Conservation (phyloP, 371 early-diverging fungal genomes). For the Lichtheimia corymbifera region DNA sequence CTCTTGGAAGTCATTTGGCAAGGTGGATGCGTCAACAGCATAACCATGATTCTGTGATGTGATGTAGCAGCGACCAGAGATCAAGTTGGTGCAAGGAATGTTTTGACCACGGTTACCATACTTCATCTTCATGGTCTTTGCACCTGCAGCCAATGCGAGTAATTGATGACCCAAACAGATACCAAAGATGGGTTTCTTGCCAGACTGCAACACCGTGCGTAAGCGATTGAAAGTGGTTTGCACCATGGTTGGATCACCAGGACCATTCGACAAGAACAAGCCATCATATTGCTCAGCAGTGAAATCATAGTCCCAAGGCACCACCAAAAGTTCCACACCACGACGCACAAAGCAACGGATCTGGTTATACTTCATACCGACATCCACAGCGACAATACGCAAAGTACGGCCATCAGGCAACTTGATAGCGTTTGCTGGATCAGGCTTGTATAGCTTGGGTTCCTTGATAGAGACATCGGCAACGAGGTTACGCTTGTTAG, state of each 20-base stretch:
- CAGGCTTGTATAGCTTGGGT: constrained; percentile 72
- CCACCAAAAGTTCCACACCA: constrained; percentile 91
- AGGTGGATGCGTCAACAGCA: constrained; percentile 85
- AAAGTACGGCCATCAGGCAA: constrained; percentile 76
- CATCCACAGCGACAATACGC: constrained; percentile 90
- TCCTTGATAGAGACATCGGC: constrained; percentile 88
- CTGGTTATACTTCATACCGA: constrained; percentile 98
- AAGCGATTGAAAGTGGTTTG: constrained; percentile 73
- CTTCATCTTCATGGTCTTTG: constrained; percentile 91
- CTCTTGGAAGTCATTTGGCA: constrained; percentile 81
- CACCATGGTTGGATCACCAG: constrained; percentile 92
- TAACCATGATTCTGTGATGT: constrained; percentile 97
- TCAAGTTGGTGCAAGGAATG: constrained; percentile 95
- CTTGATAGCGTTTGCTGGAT: constrained; percentile 59
- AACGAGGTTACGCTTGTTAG: constrained; percentile 89
- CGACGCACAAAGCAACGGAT: constrained; percentile 93
- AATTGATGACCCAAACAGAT: constrained; percentile 98
- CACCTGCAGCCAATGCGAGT: constrained; percentile 91
- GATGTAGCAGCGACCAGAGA: constrained; percentile 95
- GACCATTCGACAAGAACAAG: constrained; percentile 95
- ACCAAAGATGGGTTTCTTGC: constrained; percentile 92
- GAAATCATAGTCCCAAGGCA: constrained; percentile 96
- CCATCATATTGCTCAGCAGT: constrained; percentile 77
- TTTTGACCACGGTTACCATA: constrained; percentile 99
- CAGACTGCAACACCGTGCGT: constrained; percentile 57